Evolutionary conservation across 2,329 filamentous ascomycete species (phyloP), one percentile per base, ranked within the genome.

Genomic region (Trichoderma sp.): DNA sequence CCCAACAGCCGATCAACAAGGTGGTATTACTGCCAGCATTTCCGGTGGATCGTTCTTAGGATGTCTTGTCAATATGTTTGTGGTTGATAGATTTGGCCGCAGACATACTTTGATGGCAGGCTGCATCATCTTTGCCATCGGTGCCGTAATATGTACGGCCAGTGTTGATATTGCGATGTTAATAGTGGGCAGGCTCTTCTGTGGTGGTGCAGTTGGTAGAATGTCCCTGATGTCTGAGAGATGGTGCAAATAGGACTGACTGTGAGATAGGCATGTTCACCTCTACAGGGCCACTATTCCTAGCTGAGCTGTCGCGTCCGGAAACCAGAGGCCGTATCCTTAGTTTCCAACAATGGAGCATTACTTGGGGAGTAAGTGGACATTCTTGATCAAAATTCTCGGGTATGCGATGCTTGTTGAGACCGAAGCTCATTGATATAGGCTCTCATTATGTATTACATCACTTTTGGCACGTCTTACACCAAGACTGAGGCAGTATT

Each of bases 291-390:
- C 60, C 60, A 1, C 17, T 64, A 7, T 64, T 39, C 8, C 48
- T 64, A 5, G 60, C 48, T 6, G 60, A 64, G n/a, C 34, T 64
- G 6, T 64, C 60, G 10, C 60, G 32, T 1, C 60, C 48, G 1
- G 60, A 53, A 9, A 64, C 34, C 17, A 53, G 60, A 35, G 48
- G 60, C 6, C 60, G 60, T 27, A 53, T 64, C 6, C 10, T 64
- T 17, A 64, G 60, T 34, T 64, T 64, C 35, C 60, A 64, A 32
- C 60, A 64, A 22, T 64, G 60, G 60, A 64, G 60, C 22, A 64
- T 64, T 19, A 64, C 60, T 53, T 53, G 48, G 45, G 60, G 60
- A 15, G 60, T 53, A 32, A 53, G 48, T 39, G 7, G 25, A 6
- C 3, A 27, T 27, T n/a, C n/a, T n/a, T 5, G 1, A 1, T 13